Conservation (phyloP, 1,284 basidiomycete genomes). For the Stereum hirsutum region DNA sequence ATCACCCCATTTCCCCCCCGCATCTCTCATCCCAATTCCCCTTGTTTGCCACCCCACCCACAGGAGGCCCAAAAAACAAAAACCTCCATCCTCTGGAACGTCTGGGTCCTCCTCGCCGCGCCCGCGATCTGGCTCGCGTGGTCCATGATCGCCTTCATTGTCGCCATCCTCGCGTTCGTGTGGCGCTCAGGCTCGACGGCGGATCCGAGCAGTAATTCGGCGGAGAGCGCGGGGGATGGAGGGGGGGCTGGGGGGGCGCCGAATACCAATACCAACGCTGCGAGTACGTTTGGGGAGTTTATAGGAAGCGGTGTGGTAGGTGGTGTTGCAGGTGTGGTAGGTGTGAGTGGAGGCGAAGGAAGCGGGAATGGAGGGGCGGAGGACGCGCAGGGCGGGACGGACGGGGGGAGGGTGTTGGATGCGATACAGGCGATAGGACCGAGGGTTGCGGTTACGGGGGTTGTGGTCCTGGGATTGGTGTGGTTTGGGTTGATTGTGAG, state of each 20-base stretch:
- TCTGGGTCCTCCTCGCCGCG: constrained; percentile 70
- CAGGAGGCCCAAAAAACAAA: constrained; percentile 62
- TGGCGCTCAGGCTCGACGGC: constrained; percentile 55
- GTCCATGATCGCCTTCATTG: constrained; percentile 64
- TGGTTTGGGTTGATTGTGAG: constrained; percentile 54
- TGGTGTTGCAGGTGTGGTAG: too few relatives aligned
- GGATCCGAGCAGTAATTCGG: constrained; percentile 35
- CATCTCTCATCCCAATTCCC: not conserved
- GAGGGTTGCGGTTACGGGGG: constrained; percentile 43
- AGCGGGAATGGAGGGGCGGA: too few relatives aligned
- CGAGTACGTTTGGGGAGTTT: too few relatives aligned
- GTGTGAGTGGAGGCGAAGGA: constrained; percentile 16
- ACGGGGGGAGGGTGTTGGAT: constrained; percentile 17
- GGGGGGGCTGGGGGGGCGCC: too few relatives aligned
- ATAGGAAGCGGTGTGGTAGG: too few relatives aligned
- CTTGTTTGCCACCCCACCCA: constrained; percentile 2
- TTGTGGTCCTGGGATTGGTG: constrained; percentile 50
- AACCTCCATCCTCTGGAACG: constrained; percentile 67
- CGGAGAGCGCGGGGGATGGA: too few relatives aligned
- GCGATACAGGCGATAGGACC: constrained; percentile 33
- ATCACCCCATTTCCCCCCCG: not conserved
- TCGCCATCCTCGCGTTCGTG: constrained; percentile 60
- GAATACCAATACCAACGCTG: not conserved
- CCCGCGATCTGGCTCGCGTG: constrained; percentile 71
- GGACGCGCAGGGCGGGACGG: too few relatives aligned